Percentiles rank a stretch among this genome's conserved stretches.
Conservation (phyloP, 106 monocot species). For the Amphibolis antarctica region DNA sequence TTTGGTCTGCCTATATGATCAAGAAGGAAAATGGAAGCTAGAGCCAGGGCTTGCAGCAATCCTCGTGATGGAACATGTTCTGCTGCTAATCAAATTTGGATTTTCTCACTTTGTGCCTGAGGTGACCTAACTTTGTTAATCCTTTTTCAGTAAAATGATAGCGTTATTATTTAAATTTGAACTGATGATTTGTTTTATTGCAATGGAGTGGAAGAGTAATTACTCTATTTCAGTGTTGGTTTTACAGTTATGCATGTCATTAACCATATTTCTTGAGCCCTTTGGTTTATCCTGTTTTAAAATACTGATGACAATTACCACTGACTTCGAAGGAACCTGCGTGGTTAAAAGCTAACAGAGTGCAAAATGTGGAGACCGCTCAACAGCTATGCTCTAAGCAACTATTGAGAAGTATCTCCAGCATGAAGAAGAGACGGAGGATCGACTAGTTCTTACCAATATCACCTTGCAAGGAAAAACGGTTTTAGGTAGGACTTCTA, state of each 20-base stretch:
- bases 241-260: too few relatives aligned
- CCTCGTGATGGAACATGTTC: conserved; percentile 46
- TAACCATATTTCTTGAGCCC: too few relatives aligned
- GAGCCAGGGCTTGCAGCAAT: conserved; percentile 73
- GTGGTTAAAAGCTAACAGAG: conserved; percentile 66
- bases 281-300: too few relatives aligned
- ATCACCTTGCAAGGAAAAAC: too few relatives aligned
- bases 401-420: conserved; percentile 58
- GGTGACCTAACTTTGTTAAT: conserved; percentile 20
- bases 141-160: too few relatives aligned
- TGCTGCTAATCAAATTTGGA: conserved; percentile 55
- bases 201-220: too few relatives aligned
- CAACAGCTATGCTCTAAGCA: conserved; percentile 52
- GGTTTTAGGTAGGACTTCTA: too few relatives aligned
- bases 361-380: conserved; percentile 39
- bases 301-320: too few relatives aligned
- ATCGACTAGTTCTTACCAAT: conserved; percentile 3
- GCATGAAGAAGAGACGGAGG: conserved; percentile 31
- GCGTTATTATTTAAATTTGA: too few relatives aligned
- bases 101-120: conserved; percentile 64
- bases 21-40: conserved; percentile 89
- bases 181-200: too few relatives aligned
- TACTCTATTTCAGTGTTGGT: too few relatives aligned
- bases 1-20: conserved; percentile 74
- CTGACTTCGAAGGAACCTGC: conserved; percentile 53